phyloP scores from a whole-genome alignment of 257 asterid species.

The Hygrophila difformis region DNA sequence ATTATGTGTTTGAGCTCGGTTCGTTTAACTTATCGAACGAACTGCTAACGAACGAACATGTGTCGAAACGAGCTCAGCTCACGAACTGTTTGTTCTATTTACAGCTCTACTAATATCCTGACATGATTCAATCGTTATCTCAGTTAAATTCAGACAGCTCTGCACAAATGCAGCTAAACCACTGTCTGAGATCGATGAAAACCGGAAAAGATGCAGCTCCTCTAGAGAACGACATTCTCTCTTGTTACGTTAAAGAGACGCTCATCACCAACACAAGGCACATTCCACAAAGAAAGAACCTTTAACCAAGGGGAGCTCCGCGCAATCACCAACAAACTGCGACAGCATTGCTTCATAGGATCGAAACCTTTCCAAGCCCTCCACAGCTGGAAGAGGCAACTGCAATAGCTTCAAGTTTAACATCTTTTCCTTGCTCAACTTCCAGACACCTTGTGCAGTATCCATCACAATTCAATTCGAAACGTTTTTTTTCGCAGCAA shows the following conservation, averaged over 20 bases:
- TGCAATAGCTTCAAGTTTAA: conserved; percentile 81
- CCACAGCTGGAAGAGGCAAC: conserved; percentile 87
- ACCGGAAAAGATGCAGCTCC: conserved; percentile 70
- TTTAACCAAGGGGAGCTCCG: conserved; percentile 82
- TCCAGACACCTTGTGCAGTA: conserved; percentile 78
- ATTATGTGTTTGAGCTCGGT: no score
- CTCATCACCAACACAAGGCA: conserved; percentile 60
- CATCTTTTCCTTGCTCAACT: conserved; percentile 85
- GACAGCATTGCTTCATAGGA: conserved; percentile 60
- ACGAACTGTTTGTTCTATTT: no score
- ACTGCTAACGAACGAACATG: no score
- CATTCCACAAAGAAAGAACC: conserved; percentile 71
- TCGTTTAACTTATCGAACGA: no score
- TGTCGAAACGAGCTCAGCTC: no score
- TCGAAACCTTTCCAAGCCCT: conserved; percentile 82
- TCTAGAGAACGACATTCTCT: conserved; percentile 66
- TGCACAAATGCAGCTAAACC: conserved; percentile 61
- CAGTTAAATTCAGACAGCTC: conserved; percentile 51
- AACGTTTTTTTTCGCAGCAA: no score
- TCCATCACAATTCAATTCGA: conserved; percentile 63
- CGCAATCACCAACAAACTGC: conserved; percentile 65
- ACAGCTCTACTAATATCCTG: conserved; percentile 52
- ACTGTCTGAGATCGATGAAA: conserved; percentile 56
- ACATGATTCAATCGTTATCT: conserved; percentile 68
- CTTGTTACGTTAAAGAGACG: conserved; percentile 71